phyloP scores from a whole-genome alignment of 345 rosid species.

The Excoecaria cochinchinensis region DNA sequence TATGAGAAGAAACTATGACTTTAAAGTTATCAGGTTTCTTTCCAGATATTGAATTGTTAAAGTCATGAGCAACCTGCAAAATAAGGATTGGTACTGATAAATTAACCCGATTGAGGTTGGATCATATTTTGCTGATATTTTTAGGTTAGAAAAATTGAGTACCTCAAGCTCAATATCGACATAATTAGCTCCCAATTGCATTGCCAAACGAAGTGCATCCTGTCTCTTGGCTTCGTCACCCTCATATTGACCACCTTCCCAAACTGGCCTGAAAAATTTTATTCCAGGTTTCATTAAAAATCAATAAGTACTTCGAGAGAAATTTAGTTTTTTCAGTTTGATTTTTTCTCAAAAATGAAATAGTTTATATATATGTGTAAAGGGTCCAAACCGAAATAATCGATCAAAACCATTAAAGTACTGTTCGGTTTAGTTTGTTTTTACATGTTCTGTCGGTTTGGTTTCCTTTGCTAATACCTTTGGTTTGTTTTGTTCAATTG shows the following conservation, averaged over 20 bases:
- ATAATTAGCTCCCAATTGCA: slow-evolving; percentile 57
- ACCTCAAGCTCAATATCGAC: slow-evolving; percentile 49
- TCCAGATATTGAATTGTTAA: slow-evolving; percentile 39
- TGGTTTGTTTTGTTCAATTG: too few species aligned
- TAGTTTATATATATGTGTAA: too few species aligned
- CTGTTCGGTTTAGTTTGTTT: too few species aligned
- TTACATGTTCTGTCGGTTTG: too few species aligned
- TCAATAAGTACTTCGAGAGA: too few species aligned
- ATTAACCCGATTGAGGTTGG: background rate
- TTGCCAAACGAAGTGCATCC: slow-evolving; percentile 47
- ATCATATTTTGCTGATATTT: too few species aligned
- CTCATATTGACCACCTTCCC: slow-evolving; percentile 68
- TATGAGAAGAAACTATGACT: slow-evolving; percentile 63
- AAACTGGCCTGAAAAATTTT: slow-evolving; percentile 39
- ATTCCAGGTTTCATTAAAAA: too few species aligned
- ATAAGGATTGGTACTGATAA: background rate
- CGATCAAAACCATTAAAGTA: too few species aligned
- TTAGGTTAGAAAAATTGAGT: background rate
- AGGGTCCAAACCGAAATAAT: too few species aligned
- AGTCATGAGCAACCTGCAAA: slow-evolving; percentile 52
- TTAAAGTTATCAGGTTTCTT: slow-evolving; percentile 44
- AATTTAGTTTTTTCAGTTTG: too few species aligned
- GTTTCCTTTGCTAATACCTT: too few species aligned
- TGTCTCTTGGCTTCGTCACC: slow-evolving; percentile 47
- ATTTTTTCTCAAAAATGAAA: too few species aligned